Evolutionary conservation across 108 stramenopile species (phyloP).

Genomic region (Conticribra guillardii): DNA sequence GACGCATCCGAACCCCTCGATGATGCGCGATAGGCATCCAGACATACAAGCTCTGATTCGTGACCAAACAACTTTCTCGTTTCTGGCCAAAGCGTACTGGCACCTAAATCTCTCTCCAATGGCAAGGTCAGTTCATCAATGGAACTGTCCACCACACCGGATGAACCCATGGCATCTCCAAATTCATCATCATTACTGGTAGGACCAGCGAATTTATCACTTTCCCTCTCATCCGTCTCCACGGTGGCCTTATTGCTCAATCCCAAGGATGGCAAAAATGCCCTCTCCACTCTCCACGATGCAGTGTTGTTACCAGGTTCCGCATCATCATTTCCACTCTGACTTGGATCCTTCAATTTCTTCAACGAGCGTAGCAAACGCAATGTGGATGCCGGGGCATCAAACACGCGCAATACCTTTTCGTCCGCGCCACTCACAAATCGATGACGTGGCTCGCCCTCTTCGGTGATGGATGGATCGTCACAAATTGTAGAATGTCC

Average conservation of each 20-base stretch:
- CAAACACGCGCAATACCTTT: constrained; percentile 86
- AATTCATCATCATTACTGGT: constrained; percentile 24
- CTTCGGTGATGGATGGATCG: neutral
- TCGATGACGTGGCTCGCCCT: constrained; percentile 60
- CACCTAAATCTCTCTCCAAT: constrained; percentile 83
- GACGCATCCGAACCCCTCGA: constrained; percentile 29
- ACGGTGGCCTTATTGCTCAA: constrained; percentile 86
- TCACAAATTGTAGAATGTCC: constrained; percentile 13
- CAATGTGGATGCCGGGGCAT: constrained; percentile 73
- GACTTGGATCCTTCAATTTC: constrained; percentile 8
- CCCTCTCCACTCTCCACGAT: constrained; percentile 72
- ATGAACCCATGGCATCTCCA: constrained; percentile 21
- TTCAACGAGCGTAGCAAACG: constrained; percentile 51
- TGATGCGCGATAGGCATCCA: constrained; percentile 66
- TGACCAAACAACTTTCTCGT: constrained; percentile 84
- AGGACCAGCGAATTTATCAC: constrained; percentile 40
- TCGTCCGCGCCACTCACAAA: constrained; percentile 89
- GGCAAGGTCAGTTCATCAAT: constrained; percentile 54
- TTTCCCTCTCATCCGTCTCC: constrained; percentile 36
- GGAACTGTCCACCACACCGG: constrained; percentile 10
- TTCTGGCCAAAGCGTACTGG: constrained; percentile 86
- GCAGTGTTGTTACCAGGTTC: constrained; percentile 9
- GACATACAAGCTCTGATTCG: constrained; percentile 76
- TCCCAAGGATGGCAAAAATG: constrained; percentile 86
- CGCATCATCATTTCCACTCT: no score